These are phyloP conservation scores for Monosporascus sp. DNA, from an alignment of 2,329 filamentous ascomycete genomes.

Conservation along the genomic window DNA sequence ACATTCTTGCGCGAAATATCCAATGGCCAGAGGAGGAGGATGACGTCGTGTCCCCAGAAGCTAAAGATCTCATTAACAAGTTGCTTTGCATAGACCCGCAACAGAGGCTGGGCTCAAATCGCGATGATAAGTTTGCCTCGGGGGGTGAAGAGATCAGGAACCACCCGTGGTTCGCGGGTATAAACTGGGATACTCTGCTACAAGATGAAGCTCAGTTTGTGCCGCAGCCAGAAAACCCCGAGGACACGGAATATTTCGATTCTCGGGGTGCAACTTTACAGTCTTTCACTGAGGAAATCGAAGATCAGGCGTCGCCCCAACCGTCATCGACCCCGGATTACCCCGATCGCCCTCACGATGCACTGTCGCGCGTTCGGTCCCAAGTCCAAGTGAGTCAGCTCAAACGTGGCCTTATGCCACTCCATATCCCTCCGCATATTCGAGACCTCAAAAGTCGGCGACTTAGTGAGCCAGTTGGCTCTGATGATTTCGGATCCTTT, in stretches of 20 bases:
- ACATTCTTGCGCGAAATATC: constrained; percentile 84
- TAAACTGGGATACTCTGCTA: constrained; percentile 87
- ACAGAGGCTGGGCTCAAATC: constrained; percentile 79
- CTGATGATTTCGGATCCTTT: constrained; percentile 94
- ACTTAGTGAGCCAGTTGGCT: constrained; percentile 80
- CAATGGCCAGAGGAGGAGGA: constrained; percentile 86
- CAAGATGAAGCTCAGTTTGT: constrained; percentile 96
- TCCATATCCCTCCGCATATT: constrained; percentile 95
- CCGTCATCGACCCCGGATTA: constrained; percentile 69
- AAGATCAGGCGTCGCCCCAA: constrained; percentile 79
- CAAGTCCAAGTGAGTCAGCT: constrained; percentile 69
- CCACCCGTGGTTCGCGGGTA: constrained; percentile 81
- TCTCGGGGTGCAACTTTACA: constrained; percentile 84
- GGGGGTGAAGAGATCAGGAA: constrained; percentile 87
- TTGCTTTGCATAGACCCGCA: constrained; percentile 80
- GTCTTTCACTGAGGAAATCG: constrained; percentile 88
- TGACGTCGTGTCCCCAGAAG: constrained; percentile 74
- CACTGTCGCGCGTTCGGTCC: constrained; percentile 79
- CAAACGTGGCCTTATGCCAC: constrained; percentile 87
- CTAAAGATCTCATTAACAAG: constrained; percentile 90
- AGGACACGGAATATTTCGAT: constrained; percentile 98
- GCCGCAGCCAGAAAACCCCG: constrained; percentile 84
- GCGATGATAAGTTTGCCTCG: constrained; percentile 71
- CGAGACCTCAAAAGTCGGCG: constrained; percentile 82
- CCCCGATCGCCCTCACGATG: constrained; percentile 86